phyloP scores from a whole-genome alignment of 352 stramenopile species.

The Globisporangium orthogonon region DNA sequence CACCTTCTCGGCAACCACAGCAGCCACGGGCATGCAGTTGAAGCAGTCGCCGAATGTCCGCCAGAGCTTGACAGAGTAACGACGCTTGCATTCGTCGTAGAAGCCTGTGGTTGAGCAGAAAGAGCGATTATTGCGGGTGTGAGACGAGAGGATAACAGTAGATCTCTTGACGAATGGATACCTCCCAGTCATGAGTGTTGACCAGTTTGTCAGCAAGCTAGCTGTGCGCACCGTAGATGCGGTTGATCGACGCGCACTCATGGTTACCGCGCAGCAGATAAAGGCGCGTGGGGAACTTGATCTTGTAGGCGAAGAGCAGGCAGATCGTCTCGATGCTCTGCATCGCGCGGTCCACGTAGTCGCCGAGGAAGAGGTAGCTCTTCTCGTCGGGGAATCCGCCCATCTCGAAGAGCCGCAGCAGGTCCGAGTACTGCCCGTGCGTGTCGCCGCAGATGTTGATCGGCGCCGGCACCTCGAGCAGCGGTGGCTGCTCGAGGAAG shows the following conservation, averaged over 20 bases:
- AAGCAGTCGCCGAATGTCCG: slow-evolving; percentile 97
- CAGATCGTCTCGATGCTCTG: slow-evolving; percentile 83
- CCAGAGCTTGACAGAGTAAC: slow-evolving; percentile 92
- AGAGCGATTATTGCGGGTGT: neutral
- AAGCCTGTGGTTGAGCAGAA: slow-evolving; percentile 55
- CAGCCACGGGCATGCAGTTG: slow-evolving; percentile 97
- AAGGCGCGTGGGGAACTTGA: slow-evolving; percentile 83
- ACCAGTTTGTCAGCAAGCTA: no score
- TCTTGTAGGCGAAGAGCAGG: slow-evolving; percentile 81
- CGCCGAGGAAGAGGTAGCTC: slow-evolving; percentile 76
- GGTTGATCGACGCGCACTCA: slow-evolving; percentile 76
- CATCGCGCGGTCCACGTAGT: slow-evolving; percentile 88
- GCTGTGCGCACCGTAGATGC: slow-evolving; percentile 49
- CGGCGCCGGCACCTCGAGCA: slow-evolving; percentile 90
- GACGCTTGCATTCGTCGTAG: slow-evolving; percentile 97
- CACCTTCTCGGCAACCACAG: slow-evolving; percentile 93
- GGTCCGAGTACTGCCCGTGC: slow-evolving; percentile 97
- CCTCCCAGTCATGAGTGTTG: no score
- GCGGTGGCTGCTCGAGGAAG: slow-evolving; percentile 88
- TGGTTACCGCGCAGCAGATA: slow-evolving; percentile 83
- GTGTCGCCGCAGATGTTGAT: slow-evolving; percentile 96
- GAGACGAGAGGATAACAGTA: neutral
- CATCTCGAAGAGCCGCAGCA: slow-evolving; percentile 94
- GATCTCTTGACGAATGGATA: neutral
- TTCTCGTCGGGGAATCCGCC: slow-evolving; percentile 84